phyloP scores from a whole-genome alignment of 2,329 filamentous ascomycete genomes.

The Venturia pyrina region DNA sequence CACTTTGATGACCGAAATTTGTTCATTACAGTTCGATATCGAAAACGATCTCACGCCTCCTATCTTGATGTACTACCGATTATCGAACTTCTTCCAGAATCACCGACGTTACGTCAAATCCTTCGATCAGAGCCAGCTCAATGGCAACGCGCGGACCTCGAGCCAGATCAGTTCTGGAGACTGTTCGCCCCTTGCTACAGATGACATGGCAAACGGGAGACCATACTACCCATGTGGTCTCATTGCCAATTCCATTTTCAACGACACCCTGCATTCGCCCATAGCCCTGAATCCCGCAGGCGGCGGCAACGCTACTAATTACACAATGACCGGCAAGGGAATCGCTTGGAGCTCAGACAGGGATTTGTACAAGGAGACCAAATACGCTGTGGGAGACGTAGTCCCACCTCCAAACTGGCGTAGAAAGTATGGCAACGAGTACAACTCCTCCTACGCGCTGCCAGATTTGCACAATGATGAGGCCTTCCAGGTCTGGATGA shows the following conservation, averaged over 20 bases:
- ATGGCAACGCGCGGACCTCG: conserved; percentile 55
- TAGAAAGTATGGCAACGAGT: conserved; percentile 57
- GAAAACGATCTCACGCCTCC: conserved; percentile 71
- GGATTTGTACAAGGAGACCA: conserved; percentile 62
- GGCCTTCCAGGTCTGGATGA: conserved; percentile 97
- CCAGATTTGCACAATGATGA: conserved; percentile 68
- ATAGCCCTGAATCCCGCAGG: conserved; percentile 44
- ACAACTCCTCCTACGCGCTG: conserved; percentile 53
- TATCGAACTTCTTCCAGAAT: conserved; percentile 98
- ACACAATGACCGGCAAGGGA: conserved; percentile 64
- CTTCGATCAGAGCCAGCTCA: conserved; percentile 73
- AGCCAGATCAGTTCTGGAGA: conserved; percentile 54
- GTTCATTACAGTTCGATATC: conserved; percentile 68
- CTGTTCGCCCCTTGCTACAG: conserved; percentile 57
- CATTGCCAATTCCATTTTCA: conserved; percentile 95
- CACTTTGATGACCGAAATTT: conserved; percentile 35
- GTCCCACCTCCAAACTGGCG: conserved; percentile 82
- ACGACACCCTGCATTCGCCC: conserved; percentile 72
- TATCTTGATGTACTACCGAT: conserved; percentile 86
- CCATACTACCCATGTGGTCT: conserved; percentile 91
- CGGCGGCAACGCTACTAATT: conserved; percentile 39
- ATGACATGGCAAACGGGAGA: conserved; percentile 31
- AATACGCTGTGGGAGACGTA: conserved; percentile 56
- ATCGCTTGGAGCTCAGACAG: conserved; percentile 85
- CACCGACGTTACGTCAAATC: conserved; percentile 93